Conservation (phyloP, 768 basidiomycete species). For the Psilocybe azurescens region DNA sequence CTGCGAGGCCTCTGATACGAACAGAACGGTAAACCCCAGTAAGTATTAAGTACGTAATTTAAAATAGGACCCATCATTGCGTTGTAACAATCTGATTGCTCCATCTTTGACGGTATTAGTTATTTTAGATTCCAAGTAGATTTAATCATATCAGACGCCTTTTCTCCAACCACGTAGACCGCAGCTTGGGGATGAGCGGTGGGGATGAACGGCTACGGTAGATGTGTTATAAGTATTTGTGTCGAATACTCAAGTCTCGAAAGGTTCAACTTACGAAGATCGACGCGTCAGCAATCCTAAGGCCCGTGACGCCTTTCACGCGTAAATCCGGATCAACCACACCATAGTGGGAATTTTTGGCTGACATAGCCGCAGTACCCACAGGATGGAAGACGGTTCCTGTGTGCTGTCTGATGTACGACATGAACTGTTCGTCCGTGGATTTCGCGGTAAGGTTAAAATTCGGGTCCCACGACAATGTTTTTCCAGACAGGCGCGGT, state of each 20-base stretch:
- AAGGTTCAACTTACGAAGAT: slow-evolving; percentile 25
- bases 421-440: too few relatives aligned
- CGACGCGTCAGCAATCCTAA: slow-evolving; percentile 43
- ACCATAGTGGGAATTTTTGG: slow-evolving; percentile 25
- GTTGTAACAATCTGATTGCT: too few relatives aligned
- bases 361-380: slow-evolving; percentile 34
- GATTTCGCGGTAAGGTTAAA: too few relatives aligned
- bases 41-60: too few relatives aligned
- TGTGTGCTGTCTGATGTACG: not conserved
- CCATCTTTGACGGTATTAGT: too few relatives aligned
- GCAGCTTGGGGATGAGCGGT: slow-evolving; percentile 23
- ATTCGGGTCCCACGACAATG: too few relatives aligned
- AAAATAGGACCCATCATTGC: too few relatives aligned
- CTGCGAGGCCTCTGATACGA: too few relatives aligned
- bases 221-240: not conserved
- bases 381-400: slow-evolving; percentile 30
- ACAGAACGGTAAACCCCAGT: too few relatives aligned
- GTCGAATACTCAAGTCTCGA: too few relatives aligned
- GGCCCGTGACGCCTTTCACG: slow-evolving; percentile 33
- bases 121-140: too few relatives aligned
- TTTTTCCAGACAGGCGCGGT: too few relatives aligned
- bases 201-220: slow-evolving; percentile 21
- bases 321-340: slow-evolving; percentile 38
- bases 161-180: slow-evolving; percentile 20
- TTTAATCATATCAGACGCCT: slow-evolving; percentile 19